Percentiles rank a stretch among this genome's conserved stretches.
phyloP scores from a whole-genome alignment of 2,329 filamentous ascomycete genomes.

The Colletotrichum sp. region DNA sequence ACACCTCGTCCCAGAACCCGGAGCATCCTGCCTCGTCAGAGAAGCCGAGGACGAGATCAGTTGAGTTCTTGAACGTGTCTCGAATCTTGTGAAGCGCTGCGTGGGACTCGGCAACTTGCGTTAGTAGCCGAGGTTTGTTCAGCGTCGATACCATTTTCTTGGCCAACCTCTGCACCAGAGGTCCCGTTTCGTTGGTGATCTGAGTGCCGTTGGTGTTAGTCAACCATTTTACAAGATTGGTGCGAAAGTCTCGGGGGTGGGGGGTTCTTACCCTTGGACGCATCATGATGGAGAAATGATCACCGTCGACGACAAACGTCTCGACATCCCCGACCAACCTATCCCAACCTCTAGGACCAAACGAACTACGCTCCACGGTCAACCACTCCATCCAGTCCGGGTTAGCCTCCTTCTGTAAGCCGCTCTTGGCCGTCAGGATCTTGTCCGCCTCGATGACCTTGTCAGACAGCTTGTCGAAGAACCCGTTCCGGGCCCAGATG shows the following conservation, averaged over 20 bases:
- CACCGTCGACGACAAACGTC: background rate
- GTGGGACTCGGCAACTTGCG: background rate
- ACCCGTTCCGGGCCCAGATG: background rate
- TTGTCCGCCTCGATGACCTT: background rate
- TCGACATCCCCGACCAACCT: background rate
- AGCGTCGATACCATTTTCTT: background rate
- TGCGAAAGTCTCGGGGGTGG: background rate
- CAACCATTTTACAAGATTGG: background rate
- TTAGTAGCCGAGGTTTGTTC: background rate
- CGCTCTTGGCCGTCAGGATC: background rate
- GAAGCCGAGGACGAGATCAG: background rate
- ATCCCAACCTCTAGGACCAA: background rate
- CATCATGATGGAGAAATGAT: background rate
- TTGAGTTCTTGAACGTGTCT: background rate
- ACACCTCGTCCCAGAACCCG: background rate
- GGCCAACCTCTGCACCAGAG: background rate
- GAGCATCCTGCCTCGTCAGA: background rate
- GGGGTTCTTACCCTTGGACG: background rate
- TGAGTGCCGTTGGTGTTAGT: background rate
- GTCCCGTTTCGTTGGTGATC: background rate
- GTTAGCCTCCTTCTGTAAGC: background rate
- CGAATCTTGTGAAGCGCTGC: background rate
- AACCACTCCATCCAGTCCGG: background rate
- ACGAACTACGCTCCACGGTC: background rate
- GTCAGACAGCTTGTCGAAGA: background rate